Evolutionary conservation across 208 protist genomes (phyloP).

Genomic region (Trypanosoma mega): DNA sequence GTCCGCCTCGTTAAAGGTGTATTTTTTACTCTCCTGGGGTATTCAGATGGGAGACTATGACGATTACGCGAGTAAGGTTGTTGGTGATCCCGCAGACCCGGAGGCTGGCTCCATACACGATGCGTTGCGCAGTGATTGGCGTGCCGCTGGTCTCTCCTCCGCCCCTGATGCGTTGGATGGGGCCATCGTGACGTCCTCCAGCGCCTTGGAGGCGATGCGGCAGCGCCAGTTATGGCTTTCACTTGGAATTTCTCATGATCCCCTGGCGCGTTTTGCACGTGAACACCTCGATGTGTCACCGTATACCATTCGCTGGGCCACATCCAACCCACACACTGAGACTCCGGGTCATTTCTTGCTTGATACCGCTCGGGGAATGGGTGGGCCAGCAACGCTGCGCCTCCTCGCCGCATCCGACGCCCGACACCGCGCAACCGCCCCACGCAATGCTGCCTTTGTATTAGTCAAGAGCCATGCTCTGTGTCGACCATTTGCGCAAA

Average conservation of each 20-base stretch:
- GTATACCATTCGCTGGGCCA: conserved; percentile 22
- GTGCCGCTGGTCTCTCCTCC: conserved; percentile 17
- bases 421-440: conserved; percentile 12
- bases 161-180: conserved; percentile 38
- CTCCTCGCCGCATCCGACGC: conserved; percentile 20
- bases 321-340: conserved; percentile 18
- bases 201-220: conserved; percentile 60
- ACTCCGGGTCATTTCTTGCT: conserved; percentile 25
- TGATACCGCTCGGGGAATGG: conserved; percentile 22
- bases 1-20: conserved; percentile 33
- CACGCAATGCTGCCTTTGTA: conserved; percentile 58
- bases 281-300: conserved; percentile 19
- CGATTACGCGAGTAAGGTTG: conserved; percentile 22
- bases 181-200: conserved; percentile 63
- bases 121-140: conserved; percentile 27
- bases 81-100: conserved; percentile 32
- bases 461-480: conserved; percentile 68
- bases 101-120: conserved; percentile 29
- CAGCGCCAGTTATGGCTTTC: conserved; percentile 72
- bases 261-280: conserved; percentile 33
- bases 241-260: conserved; percentile 24
- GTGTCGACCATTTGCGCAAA: conserved; percentile 33
- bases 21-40: conserved; percentile 48
- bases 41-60: conserved; percentile 17
- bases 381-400: conserved; percentile 15